Evolutionary conservation across 345 rosid species (phyloP), one percentile per base, ranked within the genome.

Genomic region (Syzygium aqueum): DNA sequence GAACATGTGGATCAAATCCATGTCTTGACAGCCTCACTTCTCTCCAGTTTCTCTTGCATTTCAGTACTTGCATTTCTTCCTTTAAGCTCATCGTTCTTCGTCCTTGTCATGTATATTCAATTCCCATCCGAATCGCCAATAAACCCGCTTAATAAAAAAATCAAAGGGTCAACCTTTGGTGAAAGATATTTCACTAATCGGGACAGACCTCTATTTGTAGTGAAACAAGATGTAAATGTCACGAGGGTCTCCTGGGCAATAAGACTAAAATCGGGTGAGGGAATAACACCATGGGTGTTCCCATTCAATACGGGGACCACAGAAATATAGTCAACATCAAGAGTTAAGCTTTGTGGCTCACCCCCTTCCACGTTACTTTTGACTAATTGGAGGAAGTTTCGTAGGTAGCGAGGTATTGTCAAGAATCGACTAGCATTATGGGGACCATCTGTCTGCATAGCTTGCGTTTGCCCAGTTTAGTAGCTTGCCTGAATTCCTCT

Each of bases 1-100:
- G 52, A 89, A 86, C 73, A 50, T 88, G 87, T 88, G 88, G 73
- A 89, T 86, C 52, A 77, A n/a, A 63, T 91, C 90, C 87, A 91
- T 91, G 22, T 51, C 46, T 21, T 85, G 16, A 28, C 54, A 51
- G 67, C 4, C 27, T 59, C 67, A 27, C 67, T 27, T 59, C 16
- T 25, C 27, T 59, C 67, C 2, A 27, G 1, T 28, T 59, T 59
- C 33, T 59, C 16, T 59, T 25, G 67, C 67, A 30, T 65, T 67
- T 6, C 6, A 67, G 11, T 33, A 15, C 77, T 65, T 65, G 40
- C 77, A 15, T 15, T 63, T 28, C 40, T 63, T 63, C 28, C 17
- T 61, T 63, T 1, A 28, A 28, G 6, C 37, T 63, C 4, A 7
- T 15, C 6, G 2, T 14, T 52, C 17, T 52, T 52, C 21, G 19